Evolutionary conservation across 257 asterid genomes (phyloP).

Genomic region (Cruciata laevipes): DNA sequence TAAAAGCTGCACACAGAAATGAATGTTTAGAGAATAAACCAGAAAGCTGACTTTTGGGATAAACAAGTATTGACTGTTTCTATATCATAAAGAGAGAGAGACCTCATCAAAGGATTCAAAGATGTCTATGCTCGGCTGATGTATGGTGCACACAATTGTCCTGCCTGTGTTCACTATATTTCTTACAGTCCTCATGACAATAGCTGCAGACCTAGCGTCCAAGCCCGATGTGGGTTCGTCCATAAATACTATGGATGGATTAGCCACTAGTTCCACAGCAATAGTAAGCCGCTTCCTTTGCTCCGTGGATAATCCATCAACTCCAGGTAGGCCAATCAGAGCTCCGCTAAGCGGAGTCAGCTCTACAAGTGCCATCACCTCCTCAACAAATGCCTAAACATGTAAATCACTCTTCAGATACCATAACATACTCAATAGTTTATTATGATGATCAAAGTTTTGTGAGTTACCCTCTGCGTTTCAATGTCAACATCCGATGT

Average conservation of each 20-base stretch:
- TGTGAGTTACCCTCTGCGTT: slow-evolving; percentile 67
- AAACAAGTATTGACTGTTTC: neutral
- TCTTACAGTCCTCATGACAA: slow-evolving; percentile 96
- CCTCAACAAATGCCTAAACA: slow-evolving; percentile 85
- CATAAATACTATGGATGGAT: slow-evolving; percentile 90
- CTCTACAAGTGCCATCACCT: slow-evolving; percentile 97
- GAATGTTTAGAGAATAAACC: slow-evolving; percentile 21
- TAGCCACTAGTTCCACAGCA: slow-evolving; percentile 93
- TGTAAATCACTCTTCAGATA: slow-evolving; percentile 17
- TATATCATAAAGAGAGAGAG: slow-evolving; percentile 6
- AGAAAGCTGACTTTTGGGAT: slow-evolving; percentile 1
- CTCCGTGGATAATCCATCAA: slow-evolving; percentile 90
- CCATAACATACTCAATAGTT: slow-evolving; percentile 20
- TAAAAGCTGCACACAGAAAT: slow-evolving; percentile 52
- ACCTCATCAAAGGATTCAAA: slow-evolving; percentile 99
- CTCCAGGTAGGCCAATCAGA: slow-evolving; percentile 88
- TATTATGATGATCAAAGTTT: slow-evolving; percentile 1
- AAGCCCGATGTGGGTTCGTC: slow-evolving; percentile 97
- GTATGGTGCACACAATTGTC: slow-evolving; percentile 95
- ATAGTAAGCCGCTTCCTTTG: slow-evolving; percentile 91
- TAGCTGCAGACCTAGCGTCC: slow-evolving; percentile 97
- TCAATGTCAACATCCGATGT: slow-evolving; percentile 65
- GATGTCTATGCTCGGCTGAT: slow-evolving; percentile 95
- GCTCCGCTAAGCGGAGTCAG: slow-evolving; percentile 74
- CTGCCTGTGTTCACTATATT: slow-evolving; percentile 91